phyloP scores from a whole-genome alignment of 169 alveolate genomes.

The Eimeria falciformis region DNA sequence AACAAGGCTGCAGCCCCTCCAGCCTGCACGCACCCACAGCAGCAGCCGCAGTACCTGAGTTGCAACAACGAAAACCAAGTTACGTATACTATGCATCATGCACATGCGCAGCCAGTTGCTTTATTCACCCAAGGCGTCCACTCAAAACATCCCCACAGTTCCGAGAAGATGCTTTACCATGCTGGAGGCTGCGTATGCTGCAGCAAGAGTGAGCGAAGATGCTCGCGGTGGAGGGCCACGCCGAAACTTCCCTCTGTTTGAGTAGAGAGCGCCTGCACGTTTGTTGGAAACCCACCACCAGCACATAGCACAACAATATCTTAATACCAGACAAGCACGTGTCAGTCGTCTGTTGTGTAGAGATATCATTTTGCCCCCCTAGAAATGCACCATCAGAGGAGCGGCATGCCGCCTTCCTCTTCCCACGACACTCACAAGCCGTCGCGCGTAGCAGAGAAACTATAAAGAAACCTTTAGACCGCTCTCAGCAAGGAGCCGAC shows the following conservation, averaged over 20 bases:
- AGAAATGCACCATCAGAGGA: too few species aligned
- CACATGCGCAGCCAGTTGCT: too few species aligned
- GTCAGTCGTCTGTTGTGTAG: not conserved
- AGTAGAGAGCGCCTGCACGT: slow-evolving; percentile 13
- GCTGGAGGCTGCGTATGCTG: slow-evolving; percentile 74
- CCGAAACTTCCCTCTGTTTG: slow-evolving; percentile 50
- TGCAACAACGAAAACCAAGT: not conserved
- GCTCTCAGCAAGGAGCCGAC: too few species aligned
- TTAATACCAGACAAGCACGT: not conserved
- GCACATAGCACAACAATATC: not conserved
- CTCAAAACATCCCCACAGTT: too few species aligned
- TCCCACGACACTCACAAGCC: too few species aligned
- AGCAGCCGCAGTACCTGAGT: not conserved
- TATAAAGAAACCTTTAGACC: not conserved
- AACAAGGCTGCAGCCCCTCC: slow-evolving; percentile 65
- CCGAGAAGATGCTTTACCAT: not conserved
- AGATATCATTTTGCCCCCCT: not conserved
- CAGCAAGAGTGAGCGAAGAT: slow-evolving; percentile 60
- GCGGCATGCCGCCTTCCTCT: too few species aligned
- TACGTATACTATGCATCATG: not conserved
- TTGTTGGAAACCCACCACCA: too few species aligned
- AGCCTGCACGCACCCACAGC: slow-evolving; percentile 41
- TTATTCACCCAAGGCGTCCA: too few species aligned
- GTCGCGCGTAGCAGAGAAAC: too few species aligned
- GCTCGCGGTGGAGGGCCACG: slow-evolving; percentile 63